Base-by-base conservation (phyloP, 805 yeast genomes). In the Lipomyces lipofer region DNA sequence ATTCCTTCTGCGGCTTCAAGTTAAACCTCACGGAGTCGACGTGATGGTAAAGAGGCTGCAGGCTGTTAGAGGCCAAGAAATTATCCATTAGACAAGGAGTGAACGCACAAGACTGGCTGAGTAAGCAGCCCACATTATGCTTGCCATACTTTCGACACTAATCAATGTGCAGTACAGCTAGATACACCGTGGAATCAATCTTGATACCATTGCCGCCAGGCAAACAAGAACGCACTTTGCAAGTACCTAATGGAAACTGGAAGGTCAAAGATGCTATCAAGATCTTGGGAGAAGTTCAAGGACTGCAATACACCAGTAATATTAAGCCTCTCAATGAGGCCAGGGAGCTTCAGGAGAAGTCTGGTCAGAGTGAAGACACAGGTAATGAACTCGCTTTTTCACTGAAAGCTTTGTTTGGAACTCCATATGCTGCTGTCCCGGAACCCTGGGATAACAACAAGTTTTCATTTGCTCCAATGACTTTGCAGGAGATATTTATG, bases 141-240 rank as follows among this genome's bases (percentile, higher is more conserved):
- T 35, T 35, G 22, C 12, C 22, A 15, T 35, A 4, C 40, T 35
- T n/a, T 17, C 22, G 12, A 35, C 22, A 5, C 22, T 35, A 35
- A 35, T 35, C 40, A 3, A 35, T 35, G 36, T 35, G 24, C 22
- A 35, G 40, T 15, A 2, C 40, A 15, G 40, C 22, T 35, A 35
- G 22, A 35, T 35, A 35, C 22, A 35, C 40, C 40, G 40, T 15
- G 40, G 40, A 35, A 17, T 35, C 40, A 35, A 35, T 35, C 40
- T 35, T 35, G 40, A 35, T 15, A 35, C 40, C 40, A 15, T 35
- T 35, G 21, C 12, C 8, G 40, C 22, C 40, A 15, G 22, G 40
- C 10, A 15, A 35, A 17, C 40, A 35, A 35, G 40, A 35, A 2
- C 40, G 40, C 40, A 1, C 40, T 17, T 35, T 35, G 40, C 21